Evolutionary conservation across 768 basidiomycete genomes (phyloP), one percentile per base, ranked within the genome.

Genomic region (Candolleomyces aberdarensis): DNA sequence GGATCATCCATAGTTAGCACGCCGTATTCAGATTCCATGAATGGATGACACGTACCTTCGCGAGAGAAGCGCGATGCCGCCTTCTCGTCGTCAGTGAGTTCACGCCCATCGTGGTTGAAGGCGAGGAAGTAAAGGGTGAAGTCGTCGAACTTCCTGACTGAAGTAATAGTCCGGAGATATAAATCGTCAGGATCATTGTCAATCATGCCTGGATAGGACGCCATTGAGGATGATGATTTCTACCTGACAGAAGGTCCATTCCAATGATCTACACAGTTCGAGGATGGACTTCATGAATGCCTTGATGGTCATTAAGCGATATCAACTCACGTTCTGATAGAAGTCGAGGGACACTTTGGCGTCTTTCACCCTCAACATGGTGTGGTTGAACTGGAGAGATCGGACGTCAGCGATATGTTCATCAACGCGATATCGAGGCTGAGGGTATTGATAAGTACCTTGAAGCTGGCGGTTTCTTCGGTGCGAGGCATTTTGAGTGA

Each of bases 91-190:
- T 72, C 60, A 3, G 83, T 79, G 36, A 83, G 67, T 47, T 79
- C 77, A 29, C 76, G 77, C 10, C 78, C 81, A 32, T 80, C 81
- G 65, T 85, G 82, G 65, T 88, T 87, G 76, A 84, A 96, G 2
- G 86, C 94, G 56, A 96, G 84, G 81, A 94, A 95, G 75, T 92
- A 94, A 36, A 94, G 82, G 3, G 87, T 89, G 71, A 91, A 94
- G 65, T 84, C 80, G 47, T 71, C 71, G 69, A 82, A 80, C 39
- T 83, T 74, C 61, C 77, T 76, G 69, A 84, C 89, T 89, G 69
- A 1, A 50, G 54, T 14, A 41, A 49, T 48, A 48, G 32, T 50
- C 36, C 36, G 36, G 5, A 36, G 36, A 36, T 36, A 36, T 1
- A 7, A 36, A 36, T 36, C 36, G 36, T 36, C 36, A 36, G 36